Evolutionary conservation across 305 asterid species (phyloP).

Genomic region (Coffea humblotiana): DNA sequence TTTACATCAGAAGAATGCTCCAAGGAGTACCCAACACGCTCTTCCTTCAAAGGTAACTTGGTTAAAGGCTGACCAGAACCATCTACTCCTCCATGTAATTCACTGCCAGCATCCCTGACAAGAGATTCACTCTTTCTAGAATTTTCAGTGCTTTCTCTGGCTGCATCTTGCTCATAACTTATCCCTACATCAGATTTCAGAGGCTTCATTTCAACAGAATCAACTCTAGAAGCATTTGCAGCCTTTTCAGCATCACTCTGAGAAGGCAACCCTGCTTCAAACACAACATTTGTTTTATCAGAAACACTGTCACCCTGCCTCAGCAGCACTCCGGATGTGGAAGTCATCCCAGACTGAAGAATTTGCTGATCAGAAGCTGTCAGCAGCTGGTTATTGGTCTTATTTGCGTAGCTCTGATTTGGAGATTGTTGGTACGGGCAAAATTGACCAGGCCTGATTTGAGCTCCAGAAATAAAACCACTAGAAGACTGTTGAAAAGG

Average conservation of each 20-base stretch:
- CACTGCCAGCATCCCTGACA: conserved; percentile 29
- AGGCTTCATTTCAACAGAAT: conserved; percentile 36
- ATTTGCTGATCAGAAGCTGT: conserved; percentile 22
- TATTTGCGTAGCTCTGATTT: conserved; percentile 40
- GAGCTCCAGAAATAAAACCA: conserved; percentile 46
- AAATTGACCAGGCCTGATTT: conserved; percentile 44
- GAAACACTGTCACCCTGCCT: conserved; percentile 27
- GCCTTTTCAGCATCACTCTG: conserved; percentile 41
- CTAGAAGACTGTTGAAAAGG: conserved; percentile 37
- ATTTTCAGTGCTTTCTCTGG: conserved; percentile 24
- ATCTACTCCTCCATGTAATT: conserved; percentile 36
- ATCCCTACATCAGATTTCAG: conserved; percentile 35
- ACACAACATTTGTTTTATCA: conserved; percentile 29
- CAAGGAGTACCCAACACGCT: conserved; percentile 27
- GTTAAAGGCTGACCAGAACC: conserved; percentile 39
- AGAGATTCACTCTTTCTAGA: conserved; percentile 31
- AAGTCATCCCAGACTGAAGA: conserved; percentile 17
- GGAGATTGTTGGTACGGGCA: conserved; percentile 39
- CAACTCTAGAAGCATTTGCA: conserved; percentile 27
- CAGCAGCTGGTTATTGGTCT: conserved; percentile 23
- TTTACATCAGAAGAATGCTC: conserved; percentile 45
- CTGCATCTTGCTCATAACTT: conserved; percentile 23
- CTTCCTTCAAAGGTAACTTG: conserved; percentile 44
- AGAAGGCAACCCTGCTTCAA: conserved; percentile 43
- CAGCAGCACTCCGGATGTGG: conserved; percentile 33